Percentiles rank a stretch among this genome's conserved stretches.
phyloP scores from a whole-genome alignment of 176 grass and related monocot genomes.

The Miscanthus lutarioriparius region DNA sequence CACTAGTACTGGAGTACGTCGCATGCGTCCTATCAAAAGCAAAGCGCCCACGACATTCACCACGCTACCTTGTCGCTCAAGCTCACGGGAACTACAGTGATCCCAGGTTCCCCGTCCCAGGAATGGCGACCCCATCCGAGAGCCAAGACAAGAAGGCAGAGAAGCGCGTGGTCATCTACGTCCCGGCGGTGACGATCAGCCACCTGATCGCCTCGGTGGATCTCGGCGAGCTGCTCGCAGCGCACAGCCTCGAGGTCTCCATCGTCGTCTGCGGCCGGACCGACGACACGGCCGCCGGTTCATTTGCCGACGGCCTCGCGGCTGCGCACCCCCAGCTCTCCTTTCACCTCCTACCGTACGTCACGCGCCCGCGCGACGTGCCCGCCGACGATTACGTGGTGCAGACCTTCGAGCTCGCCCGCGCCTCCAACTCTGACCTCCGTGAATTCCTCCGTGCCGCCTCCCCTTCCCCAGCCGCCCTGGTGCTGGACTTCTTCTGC shows the following conservation, averaged over 20 bases:
- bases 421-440: slow-evolving; percentile 27
- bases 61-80: background rate
- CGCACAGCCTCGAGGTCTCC: slow-evolving; percentile 36
- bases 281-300: background rate
- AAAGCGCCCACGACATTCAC: background rate
- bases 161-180: slow-evolving; percentile 58
- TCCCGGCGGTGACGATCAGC: slow-evolving; percentile 26
- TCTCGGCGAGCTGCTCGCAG: slow-evolving; percentile 42
- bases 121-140: background rate
- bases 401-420: slow-evolving; percentile 10
- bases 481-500: slow-evolving; percentile 61
- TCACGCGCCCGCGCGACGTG: background rate
- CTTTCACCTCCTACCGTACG: slow-evolving; percentile 38
- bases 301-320: slow-evolving; percentile 18
- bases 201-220: slow-evolving; percentile 50
- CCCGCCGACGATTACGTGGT: background rate
- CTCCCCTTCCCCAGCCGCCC: slow-evolving; percentile 40
- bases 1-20: no score
- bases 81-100: background rate
- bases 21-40: background rate
- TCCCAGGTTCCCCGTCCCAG: background rate
- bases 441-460: slow-evolving; percentile 9
- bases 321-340: slow-evolving; percentile 34
- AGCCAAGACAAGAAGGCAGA: background rate
- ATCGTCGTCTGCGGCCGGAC: slow-evolving; percentile 30